Conservation (phyloP, 2,329 filamentous ascomycete genomes). For the Sclerotinia glacialis region DNA sequence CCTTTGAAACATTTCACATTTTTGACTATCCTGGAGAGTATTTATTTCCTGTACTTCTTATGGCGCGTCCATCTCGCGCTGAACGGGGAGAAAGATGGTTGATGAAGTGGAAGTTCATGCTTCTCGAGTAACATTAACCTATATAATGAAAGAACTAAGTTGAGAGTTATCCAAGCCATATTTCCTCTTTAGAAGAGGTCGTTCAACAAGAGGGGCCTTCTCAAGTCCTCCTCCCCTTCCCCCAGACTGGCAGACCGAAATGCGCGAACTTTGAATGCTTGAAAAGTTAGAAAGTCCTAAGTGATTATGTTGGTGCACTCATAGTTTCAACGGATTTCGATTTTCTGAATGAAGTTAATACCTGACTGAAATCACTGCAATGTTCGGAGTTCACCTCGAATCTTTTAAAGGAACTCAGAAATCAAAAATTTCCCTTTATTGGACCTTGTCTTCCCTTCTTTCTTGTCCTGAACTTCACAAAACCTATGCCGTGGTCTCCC, state of each 20-base stretch:
- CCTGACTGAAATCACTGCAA: too few relatives aligned
- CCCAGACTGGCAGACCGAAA: too few relatives aligned
- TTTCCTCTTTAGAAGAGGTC: not conserved
- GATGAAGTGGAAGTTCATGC: not conserved
- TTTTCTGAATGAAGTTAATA: too few relatives aligned
- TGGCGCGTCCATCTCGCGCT: not conserved
- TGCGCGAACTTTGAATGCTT: too few relatives aligned
- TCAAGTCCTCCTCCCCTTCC: not conserved
- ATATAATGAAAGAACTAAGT: too few relatives aligned
- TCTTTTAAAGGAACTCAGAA: too few relatives aligned
- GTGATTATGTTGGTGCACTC: too few relatives aligned
- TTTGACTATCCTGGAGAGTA: not conserved
- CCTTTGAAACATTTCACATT: not conserved
- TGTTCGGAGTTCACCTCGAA: too few relatives aligned
- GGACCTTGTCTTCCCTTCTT: not conserved
- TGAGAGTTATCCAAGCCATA: not conserved
- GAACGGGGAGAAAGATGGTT: not conserved
- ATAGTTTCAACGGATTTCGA: too few relatives aligned
- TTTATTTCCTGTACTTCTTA: not conserved
- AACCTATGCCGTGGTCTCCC: too few relatives aligned
- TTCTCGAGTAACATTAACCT: not conserved
- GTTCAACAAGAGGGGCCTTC: not conserved
- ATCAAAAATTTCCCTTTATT: too few relatives aligned
- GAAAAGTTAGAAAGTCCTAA: too few relatives aligned
- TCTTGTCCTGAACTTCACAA: not conserved